These are phyloP conservation scores for Penicillium arizonense DNA, from an alignment of 495 filamentous ascomycete species.

Conservation along the genomic window DNA sequence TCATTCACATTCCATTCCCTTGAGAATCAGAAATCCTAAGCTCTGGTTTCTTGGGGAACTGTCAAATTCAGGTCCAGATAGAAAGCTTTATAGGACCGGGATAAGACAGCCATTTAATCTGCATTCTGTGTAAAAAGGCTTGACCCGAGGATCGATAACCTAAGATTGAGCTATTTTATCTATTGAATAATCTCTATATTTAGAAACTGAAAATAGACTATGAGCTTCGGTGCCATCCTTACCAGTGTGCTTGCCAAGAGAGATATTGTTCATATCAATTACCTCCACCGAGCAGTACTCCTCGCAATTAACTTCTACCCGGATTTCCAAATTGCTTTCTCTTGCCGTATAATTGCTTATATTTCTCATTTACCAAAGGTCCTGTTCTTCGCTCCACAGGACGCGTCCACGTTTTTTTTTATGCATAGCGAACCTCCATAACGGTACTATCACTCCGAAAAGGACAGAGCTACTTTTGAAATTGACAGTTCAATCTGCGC, in stretches of 20 bases:
- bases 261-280: no score
- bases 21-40: not conserved
- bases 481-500: slow-evolving; percentile 67
- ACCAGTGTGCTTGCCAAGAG: no score
- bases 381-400: slow-evolving; percentile 91
- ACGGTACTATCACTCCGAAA: slow-evolving; percentile 58
- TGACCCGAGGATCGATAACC: no score
- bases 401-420: slow-evolving; percentile 60
- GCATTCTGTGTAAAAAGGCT: no score
- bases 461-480: slow-evolving; percentile 87
- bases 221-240: no score
- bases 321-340: not conserved
- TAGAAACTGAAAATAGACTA: no score
- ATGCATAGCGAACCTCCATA: slow-evolving; percentile 95
- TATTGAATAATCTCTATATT: no score
- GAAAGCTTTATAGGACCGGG: not conserved
- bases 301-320: not conserved
- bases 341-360: slow-evolving; percentile 94
- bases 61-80: not conserved
- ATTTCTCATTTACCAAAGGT: slow-evolving; percentile 74
- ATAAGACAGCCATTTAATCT: not conserved
- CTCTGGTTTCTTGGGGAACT: not conserved
- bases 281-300: not conserved
- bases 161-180: no score
- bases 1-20: not conserved